phyloP scores from a whole-genome alignment of 2,329 filamentous ascomycete species.

The Xylariaceae sp. region DNA sequence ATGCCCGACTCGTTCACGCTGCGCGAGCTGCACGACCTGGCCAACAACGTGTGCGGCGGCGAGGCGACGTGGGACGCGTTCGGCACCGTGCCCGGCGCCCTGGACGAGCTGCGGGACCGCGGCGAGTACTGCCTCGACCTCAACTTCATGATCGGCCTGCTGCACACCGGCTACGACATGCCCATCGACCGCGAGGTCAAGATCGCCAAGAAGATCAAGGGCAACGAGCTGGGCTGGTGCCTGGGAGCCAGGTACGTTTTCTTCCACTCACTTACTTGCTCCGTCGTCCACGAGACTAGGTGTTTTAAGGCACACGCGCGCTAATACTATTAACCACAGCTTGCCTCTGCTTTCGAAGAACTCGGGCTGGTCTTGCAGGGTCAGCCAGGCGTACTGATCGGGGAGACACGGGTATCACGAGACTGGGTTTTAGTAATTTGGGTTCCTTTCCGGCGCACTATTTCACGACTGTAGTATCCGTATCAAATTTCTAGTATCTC shows the following conservation, averaged over 20 bases:
- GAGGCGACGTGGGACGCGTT: conserved; percentile 75
- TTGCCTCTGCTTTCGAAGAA: conserved; percentile 72
- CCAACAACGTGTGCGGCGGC: conserved; percentile 77
- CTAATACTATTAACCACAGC: conserved; percentile 46
- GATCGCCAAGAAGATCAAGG: conserved; percentile 98
- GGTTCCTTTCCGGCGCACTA: too few relatives aligned
- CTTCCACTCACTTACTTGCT: conserved; percentile 1
- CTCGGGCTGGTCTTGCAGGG: conserved; percentile 85
- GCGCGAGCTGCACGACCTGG: conserved; percentile 78
- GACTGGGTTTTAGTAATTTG: too few relatives aligned
- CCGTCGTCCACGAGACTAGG: conserved; percentile 1
- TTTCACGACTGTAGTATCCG: conserved; percentile 1
- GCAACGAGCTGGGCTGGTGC: conserved; percentile 96
- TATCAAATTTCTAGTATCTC: too few relatives aligned
- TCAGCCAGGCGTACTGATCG: conserved; percentile 66
- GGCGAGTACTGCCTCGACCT: conserved; percentile 92
- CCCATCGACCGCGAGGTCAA: conserved; percentile 91
- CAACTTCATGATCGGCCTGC: conserved; percentile 88
- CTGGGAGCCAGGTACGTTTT: conserved; percentile 78
- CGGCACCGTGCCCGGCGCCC: conserved; percentile 62
- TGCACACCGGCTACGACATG: conserved; percentile 98
- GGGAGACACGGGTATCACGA: too few relatives aligned
- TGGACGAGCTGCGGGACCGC: conserved; percentile 71
- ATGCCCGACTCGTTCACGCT: conserved; percentile 98
- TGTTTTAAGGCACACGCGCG: too few relatives aligned